Conservation (phyloP, 176 grass and related monocot genomes). For the Cymbopogon citratus region DNA sequence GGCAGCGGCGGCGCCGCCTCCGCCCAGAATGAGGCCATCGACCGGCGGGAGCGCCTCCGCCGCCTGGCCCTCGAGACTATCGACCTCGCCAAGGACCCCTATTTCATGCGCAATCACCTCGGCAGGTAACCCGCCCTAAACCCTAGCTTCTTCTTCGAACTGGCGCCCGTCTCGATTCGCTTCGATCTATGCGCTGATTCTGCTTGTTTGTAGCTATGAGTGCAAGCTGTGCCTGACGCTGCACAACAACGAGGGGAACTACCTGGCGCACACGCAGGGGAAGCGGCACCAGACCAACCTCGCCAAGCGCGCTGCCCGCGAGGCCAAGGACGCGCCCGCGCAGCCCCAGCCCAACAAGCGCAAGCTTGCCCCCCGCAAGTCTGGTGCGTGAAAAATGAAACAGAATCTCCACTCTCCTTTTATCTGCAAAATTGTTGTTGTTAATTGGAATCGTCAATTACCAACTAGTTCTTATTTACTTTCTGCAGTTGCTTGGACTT, state of each 20-base stretch:
- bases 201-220: slow-evolving; percentile 54
- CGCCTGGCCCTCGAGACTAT: slow-evolving; percentile 95
- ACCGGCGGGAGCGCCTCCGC: slow-evolving; percentile 90
- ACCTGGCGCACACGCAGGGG: slow-evolving; percentile 93
- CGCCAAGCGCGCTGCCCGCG: slow-evolving; percentile 87
- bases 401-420: background rate
- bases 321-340: slow-evolving; percentile 83
- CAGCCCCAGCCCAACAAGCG: slow-evolving; percentile 98
- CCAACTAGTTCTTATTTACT: background rate
- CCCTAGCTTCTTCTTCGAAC: slow-evolving; percentile 1
- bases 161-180: background rate
- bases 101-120: slow-evolving; percentile 99
- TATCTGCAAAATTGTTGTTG: background rate
- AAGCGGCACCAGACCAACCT: slow-evolving; percentile 98
- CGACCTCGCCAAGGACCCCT: slow-evolving; percentile 97
- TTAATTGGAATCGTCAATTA: background rate
- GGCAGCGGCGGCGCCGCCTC: slow-evolving; percentile 87
- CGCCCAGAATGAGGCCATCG: slow-evolving; percentile 93
- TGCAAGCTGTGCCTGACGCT: slow-evolving; percentile 94
- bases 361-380: slow-evolving; percentile 73
- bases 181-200: slow-evolving; percentile 1
- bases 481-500: background rate
- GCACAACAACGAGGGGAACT: slow-evolving; percentile 99
- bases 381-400: slow-evolving; percentile 39
- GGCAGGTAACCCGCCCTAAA: slow-evolving; percentile 56